Evolutionary conservation across 768 basidiomycete genomes (phyloP).

Genomic region (Tulasnella sp.): DNA sequence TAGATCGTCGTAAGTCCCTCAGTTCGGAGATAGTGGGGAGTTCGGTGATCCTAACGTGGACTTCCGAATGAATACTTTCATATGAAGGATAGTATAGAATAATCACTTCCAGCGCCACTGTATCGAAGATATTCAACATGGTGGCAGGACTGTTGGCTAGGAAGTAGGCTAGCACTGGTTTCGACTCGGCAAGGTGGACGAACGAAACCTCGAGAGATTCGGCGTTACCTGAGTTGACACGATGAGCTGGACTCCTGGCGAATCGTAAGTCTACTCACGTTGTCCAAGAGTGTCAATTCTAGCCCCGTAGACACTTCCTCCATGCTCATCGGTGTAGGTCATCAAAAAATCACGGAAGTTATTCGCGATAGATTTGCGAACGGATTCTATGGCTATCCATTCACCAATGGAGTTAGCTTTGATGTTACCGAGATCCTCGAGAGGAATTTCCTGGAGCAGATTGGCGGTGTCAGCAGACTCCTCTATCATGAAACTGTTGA

Average conservation of each 20-base stretch:
- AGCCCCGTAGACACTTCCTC: slow-evolving; percentile 86
- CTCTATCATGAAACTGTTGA: neutral
- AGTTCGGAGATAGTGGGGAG: slow-evolving; percentile 81
- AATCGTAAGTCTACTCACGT: slow-evolving; percentile 38
- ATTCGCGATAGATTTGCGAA: slow-evolving; percentile 75
- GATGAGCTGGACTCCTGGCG: slow-evolving; percentile 16
- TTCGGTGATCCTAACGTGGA: slow-evolving; percentile 93
- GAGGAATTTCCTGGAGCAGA: slow-evolving; percentile 62
- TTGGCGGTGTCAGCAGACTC: slow-evolving; percentile 16
- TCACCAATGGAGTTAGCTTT: slow-evolving; percentile 95
- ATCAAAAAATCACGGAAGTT: slow-evolving; percentile 93
- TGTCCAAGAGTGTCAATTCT: slow-evolving; percentile 89
- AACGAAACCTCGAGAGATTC: slow-evolving; percentile 97
- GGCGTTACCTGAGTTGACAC: slow-evolving; percentile 56
- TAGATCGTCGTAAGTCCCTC: slow-evolving; percentile 81
- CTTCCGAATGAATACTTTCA: slow-evolving; percentile 92
- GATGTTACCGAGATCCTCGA: slow-evolving; percentile 94
- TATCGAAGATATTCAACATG: slow-evolving; percentile 90
- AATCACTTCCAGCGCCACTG: slow-evolving; percentile 87
- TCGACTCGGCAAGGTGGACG: slow-evolving; percentile 81
- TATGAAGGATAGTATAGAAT: slow-evolving; percentile 93
- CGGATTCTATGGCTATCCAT: slow-evolving; percentile 91
- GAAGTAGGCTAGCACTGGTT: slow-evolving; percentile 94
- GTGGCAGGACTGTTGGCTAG: slow-evolving; percentile 86
- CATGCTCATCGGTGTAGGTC: slow-evolving; percentile 88